Evolutionary conservation across 2,329 filamentous ascomycete species (phyloP).

Genomic region (Cladosporium sp.): DNA sequence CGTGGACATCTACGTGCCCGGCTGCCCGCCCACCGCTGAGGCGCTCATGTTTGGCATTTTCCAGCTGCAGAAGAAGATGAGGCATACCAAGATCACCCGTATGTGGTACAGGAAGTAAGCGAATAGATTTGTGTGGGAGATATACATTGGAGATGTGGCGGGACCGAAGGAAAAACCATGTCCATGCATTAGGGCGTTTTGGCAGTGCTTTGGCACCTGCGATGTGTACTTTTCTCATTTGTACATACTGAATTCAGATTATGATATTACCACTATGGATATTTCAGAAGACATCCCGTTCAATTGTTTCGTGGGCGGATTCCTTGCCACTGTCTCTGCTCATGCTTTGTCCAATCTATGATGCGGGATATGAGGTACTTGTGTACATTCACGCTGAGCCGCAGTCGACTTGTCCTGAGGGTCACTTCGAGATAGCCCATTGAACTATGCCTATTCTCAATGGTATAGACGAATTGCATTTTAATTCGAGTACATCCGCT

Average conservation of each 20-base stretch:
- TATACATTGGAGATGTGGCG: constrained; percentile 1
- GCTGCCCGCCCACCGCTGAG: constrained; percentile 57
- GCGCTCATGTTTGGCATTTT: constrained; percentile 61
- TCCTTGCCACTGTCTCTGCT: too few relatives aligned
- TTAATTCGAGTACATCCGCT: too few relatives aligned
- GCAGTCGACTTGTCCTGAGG: not conserved
- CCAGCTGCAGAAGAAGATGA: constrained; percentile 73
- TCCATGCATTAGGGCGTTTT: constrained; percentile 14
- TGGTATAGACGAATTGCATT: too few relatives aligned
- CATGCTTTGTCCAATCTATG: not conserved
- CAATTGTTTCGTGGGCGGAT: too few relatives aligned
- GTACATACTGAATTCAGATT: constrained; percentile 12
- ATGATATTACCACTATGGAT: constrained; percentile 2
- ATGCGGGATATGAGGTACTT: not conserved
- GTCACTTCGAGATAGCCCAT: too few relatives aligned
- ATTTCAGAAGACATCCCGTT: not conserved
- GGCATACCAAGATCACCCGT: constrained; percentile 50
- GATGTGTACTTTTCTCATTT: constrained; percentile 12
- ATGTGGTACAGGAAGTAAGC: constrained; percentile 53
- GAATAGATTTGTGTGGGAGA: not conserved
- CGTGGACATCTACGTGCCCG: constrained; percentile 76
- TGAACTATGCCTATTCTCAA: too few relatives aligned
- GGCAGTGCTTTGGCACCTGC: constrained; percentile 12
- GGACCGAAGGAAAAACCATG: constrained; percentile 6
- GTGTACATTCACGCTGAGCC: not conserved